These are phyloP conservation scores for Cardiospermum halicacabum DNA, from an alignment of 345 rosid species.

Conservation along the genomic window DNA sequence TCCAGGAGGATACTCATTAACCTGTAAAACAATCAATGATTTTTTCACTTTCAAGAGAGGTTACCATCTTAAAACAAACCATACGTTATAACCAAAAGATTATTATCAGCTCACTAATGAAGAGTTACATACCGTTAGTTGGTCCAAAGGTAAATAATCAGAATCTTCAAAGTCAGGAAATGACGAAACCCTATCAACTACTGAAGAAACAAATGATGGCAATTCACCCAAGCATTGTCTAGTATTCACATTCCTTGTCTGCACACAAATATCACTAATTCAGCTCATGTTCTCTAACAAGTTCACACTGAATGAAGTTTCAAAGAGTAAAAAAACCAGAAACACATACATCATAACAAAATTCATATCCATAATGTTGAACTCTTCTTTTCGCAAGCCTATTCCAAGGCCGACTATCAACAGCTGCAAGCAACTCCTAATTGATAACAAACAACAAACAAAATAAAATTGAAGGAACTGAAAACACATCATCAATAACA, in stretches of 20 bases:
- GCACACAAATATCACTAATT: neutral
- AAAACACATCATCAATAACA: neutral
- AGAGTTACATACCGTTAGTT: conserved; percentile 78
- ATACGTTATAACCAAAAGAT: conserved; percentile 8
- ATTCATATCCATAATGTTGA: conserved; percentile 95
- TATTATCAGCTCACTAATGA: conserved; percentile 3
- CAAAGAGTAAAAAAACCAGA: neutral
- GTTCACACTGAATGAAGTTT: neutral
- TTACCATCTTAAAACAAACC: neutral
- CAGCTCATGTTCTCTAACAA: neutral
- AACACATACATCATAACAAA: conserved; percentile 60
- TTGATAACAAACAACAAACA: neutral
- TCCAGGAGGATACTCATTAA: conserved; percentile 92
- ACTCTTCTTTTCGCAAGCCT: conserved; percentile 80
- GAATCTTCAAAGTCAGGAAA: conserved; percentile 36
- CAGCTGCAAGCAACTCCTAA: conserved; percentile 79
- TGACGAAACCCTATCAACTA: conserved; percentile 51
- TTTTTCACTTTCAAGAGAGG: conserved; percentile 17
- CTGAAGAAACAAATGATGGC: conserved; percentile 63
- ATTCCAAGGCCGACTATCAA: conserved; percentile 74
- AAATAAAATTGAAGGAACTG: too few relatives aligned
- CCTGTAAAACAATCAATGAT: conserved; percentile 40
- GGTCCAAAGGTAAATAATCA: conserved; percentile 53
- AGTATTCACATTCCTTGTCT: conserved; percentile 84
- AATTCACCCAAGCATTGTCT: conserved; percentile 62